Evolutionary conservation across 1,284 basidiomycete genomes (phyloP), one percentile per base, ranked within the genome.

Genomic region (Irpex sp.): DNA sequence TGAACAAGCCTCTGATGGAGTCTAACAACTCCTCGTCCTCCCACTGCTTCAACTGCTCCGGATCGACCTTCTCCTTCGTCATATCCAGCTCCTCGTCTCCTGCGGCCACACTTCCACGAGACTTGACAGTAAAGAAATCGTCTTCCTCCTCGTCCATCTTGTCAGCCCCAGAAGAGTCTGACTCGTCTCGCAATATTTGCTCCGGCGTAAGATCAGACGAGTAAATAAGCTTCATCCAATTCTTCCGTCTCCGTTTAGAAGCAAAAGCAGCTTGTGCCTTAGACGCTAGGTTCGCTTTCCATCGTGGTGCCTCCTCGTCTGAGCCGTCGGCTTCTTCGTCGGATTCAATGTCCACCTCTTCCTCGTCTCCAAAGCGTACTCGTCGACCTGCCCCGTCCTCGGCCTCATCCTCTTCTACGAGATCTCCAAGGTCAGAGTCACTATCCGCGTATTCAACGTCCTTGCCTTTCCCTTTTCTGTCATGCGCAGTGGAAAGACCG

Each of bases 221-320:
- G 75, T 98, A 98, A 61, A 98, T 94, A 61, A 97, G 83, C 58
- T 89, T 88, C 74, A 91, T 94, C 83, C 95, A 92, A 72, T 97
- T 88, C 68, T 84, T 86, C 59, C 79, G 77, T 64, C 77, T 76
- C 63, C 80, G 78, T 15, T 77, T 77, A 9, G 82, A 75, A 2
- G 76, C 72, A 67, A 85, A 83, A 13, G 80, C 76, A 4, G 79
- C 77, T 11, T 81, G 78, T 0, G 93, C 93, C 60, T 83, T 82
- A 15, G 79, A 78, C 0, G 85, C 79, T 1, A 97, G 79, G 69
- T 91, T 83, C n/a, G 75, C 71, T 76, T 96, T 97, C 94, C 94
- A 97, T 66, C 78, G 78, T 0, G 93, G 93, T 64, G 79, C 78
- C 54, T 75, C 75, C 35, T 78, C 77, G 2, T 75, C 78, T 1